Conservation (phyloP, 164 flowering plant genomes). For the Kalanchoe fedtschenkoi region DNA sequence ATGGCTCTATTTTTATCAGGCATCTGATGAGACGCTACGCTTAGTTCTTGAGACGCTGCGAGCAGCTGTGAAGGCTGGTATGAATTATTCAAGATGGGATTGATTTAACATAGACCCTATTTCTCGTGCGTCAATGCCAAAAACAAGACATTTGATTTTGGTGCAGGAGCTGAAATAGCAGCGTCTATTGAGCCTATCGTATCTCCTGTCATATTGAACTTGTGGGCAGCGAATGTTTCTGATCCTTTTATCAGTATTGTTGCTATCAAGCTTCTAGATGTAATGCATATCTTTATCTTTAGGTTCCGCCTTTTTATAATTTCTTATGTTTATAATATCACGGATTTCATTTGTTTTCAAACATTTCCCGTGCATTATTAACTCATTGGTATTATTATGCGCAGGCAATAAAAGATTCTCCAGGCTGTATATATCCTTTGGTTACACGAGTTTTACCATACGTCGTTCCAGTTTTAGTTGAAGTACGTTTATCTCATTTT, state of each 20-base stretch:
- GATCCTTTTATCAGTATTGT: conserved; percentile 92
- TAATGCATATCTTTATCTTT: conserved; percentile 17
- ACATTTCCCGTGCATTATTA: too few species aligned
- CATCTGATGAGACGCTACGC: conserved; percentile 86
- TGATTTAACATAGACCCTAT: not conserved
- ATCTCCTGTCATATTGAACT: conserved; percentile 65
- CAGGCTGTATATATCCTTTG: conserved; percentile 67
- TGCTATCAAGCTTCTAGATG: conserved; percentile 84
- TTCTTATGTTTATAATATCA: not conserved
- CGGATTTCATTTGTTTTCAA: too few species aligned
- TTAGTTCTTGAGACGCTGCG: conserved; percentile 84
- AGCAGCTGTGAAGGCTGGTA: conserved; percentile 71
- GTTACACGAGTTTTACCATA: conserved; percentile 69
- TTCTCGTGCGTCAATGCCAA: not conserved
- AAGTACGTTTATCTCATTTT: conserved; percentile 28
- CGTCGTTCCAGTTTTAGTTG: conserved; percentile 58
- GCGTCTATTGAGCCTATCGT: conserved; percentile 54
- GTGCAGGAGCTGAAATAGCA: conserved; percentile 53
- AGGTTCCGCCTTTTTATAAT: not conserved
- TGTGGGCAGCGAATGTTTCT: conserved; percentile 75
- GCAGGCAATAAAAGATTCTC: too few species aligned
- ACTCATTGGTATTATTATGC: too few species aligned
- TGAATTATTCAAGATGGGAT: conserved; percentile 4
- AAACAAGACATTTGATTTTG: conserved; percentile 1
- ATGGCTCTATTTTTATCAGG: conserved; percentile 27